phyloP scores from a whole-genome alignment of 768 basidiomycete species.

The Strobilomyces dryophilus region DNA sequence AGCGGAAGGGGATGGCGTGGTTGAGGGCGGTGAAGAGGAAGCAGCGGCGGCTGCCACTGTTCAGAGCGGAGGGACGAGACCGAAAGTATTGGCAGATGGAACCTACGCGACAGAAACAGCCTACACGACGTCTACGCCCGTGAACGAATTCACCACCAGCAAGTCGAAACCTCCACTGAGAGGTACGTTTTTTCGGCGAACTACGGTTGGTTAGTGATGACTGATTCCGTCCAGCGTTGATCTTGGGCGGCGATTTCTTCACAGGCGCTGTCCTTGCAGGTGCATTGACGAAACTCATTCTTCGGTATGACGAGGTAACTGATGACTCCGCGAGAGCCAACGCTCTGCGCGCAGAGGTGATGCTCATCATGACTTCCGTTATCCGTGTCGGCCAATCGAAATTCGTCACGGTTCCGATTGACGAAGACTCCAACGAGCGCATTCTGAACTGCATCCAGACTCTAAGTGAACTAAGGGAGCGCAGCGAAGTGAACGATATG shows the following conservation, averaged over 20 bases:
- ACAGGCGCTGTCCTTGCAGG: too few species aligned
- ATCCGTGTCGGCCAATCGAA: conserved; percentile 98
- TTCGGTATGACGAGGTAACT: conserved; percentile 58
- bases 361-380: conserved; percentile 97
- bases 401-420: conserved; percentile 90
- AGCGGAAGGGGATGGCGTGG: conserved; percentile 50
- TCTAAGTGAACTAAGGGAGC: conserved; percentile 70
- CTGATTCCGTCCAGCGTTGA: conserved; percentile 50
- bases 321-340: conserved; percentile 59
- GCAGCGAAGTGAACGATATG: conserved; percentile 57
- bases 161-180: conserved; percentile 91
- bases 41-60: conserved; percentile 21
- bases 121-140: conserved; percentile 60
- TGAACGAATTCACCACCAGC: conserved; percentile 73
- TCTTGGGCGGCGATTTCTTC: conserved; percentile 96
- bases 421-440: conserved; percentile 96
- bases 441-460: conserved; percentile 96
- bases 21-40: conserved; percentile 44
- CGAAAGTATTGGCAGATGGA: conserved; percentile 87
- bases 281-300: conserved; percentile 89
- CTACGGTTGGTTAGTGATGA: not conserved
- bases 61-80: conserved; percentile 56
- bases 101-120: conserved; percentile 99
- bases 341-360: conserved; percentile 84
- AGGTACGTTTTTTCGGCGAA: conserved; percentile 39